Evolutionary conservation across 805 yeast species (phyloP).

Genomic region (Clavispora phyllophila): DNA sequence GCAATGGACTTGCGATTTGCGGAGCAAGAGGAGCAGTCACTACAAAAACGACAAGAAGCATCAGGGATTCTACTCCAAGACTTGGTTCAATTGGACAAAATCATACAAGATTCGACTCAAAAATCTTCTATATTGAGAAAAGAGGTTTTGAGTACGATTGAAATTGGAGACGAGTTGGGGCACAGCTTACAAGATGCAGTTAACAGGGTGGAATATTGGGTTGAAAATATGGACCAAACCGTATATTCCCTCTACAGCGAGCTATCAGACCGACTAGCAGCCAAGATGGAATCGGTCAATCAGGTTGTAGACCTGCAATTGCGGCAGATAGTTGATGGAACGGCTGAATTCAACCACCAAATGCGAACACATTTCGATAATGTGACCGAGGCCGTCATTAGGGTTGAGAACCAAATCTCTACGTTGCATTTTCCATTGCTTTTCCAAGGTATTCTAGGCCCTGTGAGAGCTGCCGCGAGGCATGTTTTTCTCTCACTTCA

Average conservation of each 20-base stretch:
- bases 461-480: background rate
- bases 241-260: background rate
- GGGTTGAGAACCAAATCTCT: background rate
- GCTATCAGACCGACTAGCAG: background rate
- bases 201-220: background rate
- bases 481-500: background rate
- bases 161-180: background rate
- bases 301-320: background rate
- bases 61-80: background rate
- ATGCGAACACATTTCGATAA: background rate
- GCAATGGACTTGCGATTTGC: background rate
- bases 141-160: background rate
- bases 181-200: background rate
- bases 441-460: background rate
- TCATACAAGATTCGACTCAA: background rate
- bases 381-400: background rate
- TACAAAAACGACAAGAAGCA: background rate
- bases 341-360: background rate
- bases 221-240: background rate
- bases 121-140: background rate
- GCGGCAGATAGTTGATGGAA: background rate
- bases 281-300: background rate
- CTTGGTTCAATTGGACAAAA: background rate
- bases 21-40: background rate
- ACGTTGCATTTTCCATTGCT: background rate